phyloP scores from a whole-genome alignment of 371 early-diverging fungal species.

The Mortierella sp. region DNA sequence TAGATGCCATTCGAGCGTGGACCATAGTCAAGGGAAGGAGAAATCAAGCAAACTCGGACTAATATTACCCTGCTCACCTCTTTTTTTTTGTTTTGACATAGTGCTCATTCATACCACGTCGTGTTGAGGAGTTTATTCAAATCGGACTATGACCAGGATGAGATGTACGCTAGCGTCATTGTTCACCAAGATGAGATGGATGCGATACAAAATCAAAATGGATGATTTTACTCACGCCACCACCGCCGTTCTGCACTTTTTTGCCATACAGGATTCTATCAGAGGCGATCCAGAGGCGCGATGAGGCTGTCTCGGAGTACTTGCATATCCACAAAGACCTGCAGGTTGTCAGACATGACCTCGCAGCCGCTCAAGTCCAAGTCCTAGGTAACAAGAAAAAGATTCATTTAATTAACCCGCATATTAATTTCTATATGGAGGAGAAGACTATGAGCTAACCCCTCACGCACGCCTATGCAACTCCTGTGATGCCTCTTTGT shows the following conservation, averaged over 20 bases:
- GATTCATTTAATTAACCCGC: not conserved
- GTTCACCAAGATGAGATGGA: not conserved
- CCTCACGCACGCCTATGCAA: not conserved
- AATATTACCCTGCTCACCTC: not conserved
- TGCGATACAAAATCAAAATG: not conserved
- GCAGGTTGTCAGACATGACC: constrained; percentile 28
- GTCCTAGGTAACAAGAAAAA: constrained; percentile 33
- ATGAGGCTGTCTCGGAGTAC: constrained; percentile 49
- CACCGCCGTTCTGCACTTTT: not conserved
- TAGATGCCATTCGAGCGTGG: not conserved
- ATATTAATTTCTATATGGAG: not conserved
- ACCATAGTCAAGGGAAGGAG: no score
- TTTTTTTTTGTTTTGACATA: not conserved
- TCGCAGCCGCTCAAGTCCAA: constrained; percentile 24
- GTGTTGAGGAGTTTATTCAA: constrained; percentile 39
- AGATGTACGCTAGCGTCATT: no score
- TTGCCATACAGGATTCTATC: constrained; percentile 7
- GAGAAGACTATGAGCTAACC: not conserved
- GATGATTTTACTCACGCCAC: not conserved
- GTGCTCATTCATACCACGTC: constrained; percentile 34
- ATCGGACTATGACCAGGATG: constrained; percentile 21
- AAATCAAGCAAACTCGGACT: no score
- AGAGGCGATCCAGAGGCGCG: constrained; percentile 40
- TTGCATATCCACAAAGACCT: constrained; percentile 43
- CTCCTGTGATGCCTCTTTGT: not conserved